Evolutionary conservation across 2,329 filamentous ascomycete genomes (phyloP).

Genomic region (Spiromastix sp.): DNA sequence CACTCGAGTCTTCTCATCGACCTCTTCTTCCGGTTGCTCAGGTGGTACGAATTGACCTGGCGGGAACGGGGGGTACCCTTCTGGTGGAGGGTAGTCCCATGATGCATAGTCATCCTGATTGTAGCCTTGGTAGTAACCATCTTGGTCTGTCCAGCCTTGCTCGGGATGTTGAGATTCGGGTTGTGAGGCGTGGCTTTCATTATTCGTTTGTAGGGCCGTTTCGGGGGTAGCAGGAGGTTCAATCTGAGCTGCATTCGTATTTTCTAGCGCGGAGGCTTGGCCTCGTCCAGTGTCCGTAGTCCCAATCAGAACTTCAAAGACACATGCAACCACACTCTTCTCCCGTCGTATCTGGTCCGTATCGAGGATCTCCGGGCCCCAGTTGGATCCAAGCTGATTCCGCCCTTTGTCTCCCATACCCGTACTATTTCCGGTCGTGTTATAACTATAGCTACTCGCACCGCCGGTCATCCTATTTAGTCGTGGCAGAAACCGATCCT

Average conservation of each 20-base stretch:
- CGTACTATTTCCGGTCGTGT: slow-evolving; percentile 29
- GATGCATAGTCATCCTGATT: slow-evolving; percentile 3
- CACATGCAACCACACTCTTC: slow-evolving; percentile 80
- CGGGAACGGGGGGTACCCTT: slow-evolving; percentile 3
- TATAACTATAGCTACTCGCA: slow-evolving; percentile 34
- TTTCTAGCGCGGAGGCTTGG: slow-evolving; percentile 34
- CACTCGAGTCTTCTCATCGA: slow-evolving; percentile 75
- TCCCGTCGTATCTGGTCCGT: slow-evolving; percentile 78
- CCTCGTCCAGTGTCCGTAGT: slow-evolving; percentile 63
- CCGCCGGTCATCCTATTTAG: slow-evolving; percentile 41
- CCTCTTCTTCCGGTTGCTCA: slow-evolving; percentile 48
- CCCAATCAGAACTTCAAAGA: slow-evolving; percentile 79
- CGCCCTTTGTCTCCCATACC: slow-evolving; percentile 22
- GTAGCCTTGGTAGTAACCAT: slow-evolving; percentile 3
- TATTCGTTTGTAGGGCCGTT: slow-evolving; percentile 2
- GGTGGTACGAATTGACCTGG: slow-evolving; percentile 14
- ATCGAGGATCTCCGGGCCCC: slow-evolving; percentile 61
- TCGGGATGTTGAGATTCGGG: slow-evolving; percentile 1
- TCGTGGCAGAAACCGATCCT: slow-evolving; percentile 54
- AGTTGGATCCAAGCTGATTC: slow-evolving; percentile 30
- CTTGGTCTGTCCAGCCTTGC: slow-evolving; percentile 1
- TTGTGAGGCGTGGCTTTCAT: neutral
- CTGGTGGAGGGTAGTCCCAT: slow-evolving; percentile 3
- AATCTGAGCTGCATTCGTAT: slow-evolving; percentile 15
- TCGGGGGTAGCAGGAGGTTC: slow-evolving; percentile 22